phyloP scores from a whole-genome alignment of 2,329 filamentous ascomycete species.

The Hypoxylon sp. region DNA sequence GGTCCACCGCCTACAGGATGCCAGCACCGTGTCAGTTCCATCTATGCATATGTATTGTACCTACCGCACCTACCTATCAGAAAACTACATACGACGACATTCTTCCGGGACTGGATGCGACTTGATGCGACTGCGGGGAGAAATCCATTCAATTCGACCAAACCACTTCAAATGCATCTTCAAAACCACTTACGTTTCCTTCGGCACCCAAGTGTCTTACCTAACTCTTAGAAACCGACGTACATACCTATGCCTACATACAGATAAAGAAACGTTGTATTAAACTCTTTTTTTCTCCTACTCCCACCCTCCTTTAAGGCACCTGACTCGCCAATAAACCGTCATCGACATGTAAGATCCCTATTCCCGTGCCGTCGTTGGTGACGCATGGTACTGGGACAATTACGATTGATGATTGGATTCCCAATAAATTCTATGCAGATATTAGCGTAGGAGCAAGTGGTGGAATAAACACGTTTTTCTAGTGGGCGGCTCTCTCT shows the following conservation, averaged over 20 bases:
- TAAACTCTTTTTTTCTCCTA: conserved; percentile 25
- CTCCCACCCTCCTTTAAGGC: conserved; percentile 13
- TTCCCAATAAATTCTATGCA: conserved; percentile 39
- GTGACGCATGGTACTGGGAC: conserved; percentile 40
- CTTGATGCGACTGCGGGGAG: conserved; percentile 39
- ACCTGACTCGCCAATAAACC: conserved; percentile 40
- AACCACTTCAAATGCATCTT: conserved; percentile 27
- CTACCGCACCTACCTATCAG: conserved; percentile 20
- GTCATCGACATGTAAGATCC: conserved; percentile 45
- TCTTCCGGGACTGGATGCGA: conserved; percentile 26
- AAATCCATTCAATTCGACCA: conserved; percentile 23
- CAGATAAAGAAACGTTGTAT: conserved; percentile 36
- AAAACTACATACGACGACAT: conserved; percentile 21
- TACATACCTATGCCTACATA: conserved; percentile 8
- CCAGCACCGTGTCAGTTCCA: conserved; percentile 10
- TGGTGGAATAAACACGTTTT: conserved; percentile 35
- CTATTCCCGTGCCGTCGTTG: conserved; percentile 41
- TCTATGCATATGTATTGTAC: conserved; percentile 12
- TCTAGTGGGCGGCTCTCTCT: conserved; percentile 27
- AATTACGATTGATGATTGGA: conserved; percentile 42
- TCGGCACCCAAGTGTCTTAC: background rate
- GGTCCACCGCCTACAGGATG: conserved; percentile 31
- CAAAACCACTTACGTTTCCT: conserved; percentile 18
- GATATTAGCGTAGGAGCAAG: conserved; percentile 40
- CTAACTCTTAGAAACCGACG: conserved; percentile 2